These are phyloP conservation scores for Talaromyces nanjingensis DNA, from an alignment of 495 filamentous ascomycete genomes.

Conservation along the genomic window DNA sequence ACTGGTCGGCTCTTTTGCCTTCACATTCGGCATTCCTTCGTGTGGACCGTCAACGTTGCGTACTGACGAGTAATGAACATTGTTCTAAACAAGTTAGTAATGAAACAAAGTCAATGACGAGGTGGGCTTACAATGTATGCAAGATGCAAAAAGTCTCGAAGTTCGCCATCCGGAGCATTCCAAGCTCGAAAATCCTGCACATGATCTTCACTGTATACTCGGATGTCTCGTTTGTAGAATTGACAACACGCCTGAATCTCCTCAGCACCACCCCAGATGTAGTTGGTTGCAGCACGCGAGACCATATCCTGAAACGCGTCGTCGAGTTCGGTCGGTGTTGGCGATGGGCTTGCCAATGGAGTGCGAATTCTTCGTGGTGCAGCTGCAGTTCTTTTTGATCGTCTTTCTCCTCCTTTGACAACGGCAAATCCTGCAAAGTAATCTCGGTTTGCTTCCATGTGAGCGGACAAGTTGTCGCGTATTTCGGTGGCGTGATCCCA, in stretches of 20 bases:
- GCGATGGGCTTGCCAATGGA: constrained; percentile 29
- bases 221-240: constrained; percentile 55
- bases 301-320: constrained; percentile 57
- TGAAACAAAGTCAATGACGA: constrained; percentile 4
- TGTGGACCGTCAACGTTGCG: constrained; percentile 55
- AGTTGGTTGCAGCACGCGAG: constrained; percentile 50
- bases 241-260: constrained; percentile 64
- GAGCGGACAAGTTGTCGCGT: constrained; percentile 51
- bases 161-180: constrained; percentile 34
- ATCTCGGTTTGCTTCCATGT: constrained; percentile 53
- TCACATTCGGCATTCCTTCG: constrained; percentile 40
- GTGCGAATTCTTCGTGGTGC: constrained; percentile 49
- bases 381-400: constrained; percentile 37
- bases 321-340: constrained; percentile 52
- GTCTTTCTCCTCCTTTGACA: constrained; percentile 51
- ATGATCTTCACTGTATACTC: constrained; percentile 51
- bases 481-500: constrained; percentile 52
- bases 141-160: constrained; percentile 48
- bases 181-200: constrained; percentile 40
- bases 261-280: constrained; percentile 66
- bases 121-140: constrained; percentile 60
- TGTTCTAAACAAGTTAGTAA: constrained; percentile 33
- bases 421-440: constrained; percentile 65
- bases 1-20: constrained; percentile 22
- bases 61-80: constrained; percentile 72